Evolutionary conservation across 176 grass and related monocot species (phyloP), one percentile per base, ranked within the genome.

Genomic region (Microstegium vimineum): DNA sequence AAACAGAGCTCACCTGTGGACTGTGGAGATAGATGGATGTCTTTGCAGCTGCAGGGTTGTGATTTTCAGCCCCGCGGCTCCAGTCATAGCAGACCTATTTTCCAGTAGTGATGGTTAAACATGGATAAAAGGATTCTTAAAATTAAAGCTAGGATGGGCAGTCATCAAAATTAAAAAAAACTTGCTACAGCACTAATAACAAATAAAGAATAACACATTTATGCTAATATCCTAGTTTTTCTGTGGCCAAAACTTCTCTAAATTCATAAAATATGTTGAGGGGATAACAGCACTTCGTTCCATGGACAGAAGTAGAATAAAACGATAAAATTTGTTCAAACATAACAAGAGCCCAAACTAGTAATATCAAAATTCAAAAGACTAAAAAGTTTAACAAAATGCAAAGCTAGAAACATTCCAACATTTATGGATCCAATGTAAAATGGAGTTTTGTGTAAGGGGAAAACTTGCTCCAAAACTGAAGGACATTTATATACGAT

Each of bases 21-120:
- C 83, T 91, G 66, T 98, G 95, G 75, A 98, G 93, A 81, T 95
- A 98, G 62, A 98, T 98, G 62, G 94, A 95, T 14, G 92, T 95
- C 87, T 98, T 98, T 84, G 95, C 92, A 59, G 80, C 83, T 60
- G 90, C 78, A 82, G 95, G 92, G 76, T 98, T 93, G 65, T 98
- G 95, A 84, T 93, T 98, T 80, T 95, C 95, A n/a, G 92, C 92
- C 16, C 95, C 95, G 77, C 87, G 92, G 79, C 90, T 98, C 92
- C 95, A 95, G 75, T 98, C 95, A 83, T 98, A 98, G 62, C 92
- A 95, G 1, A 91, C 84, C 95, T 98, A 84, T 42, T 81, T 81
- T 32, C 26, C 61, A 83, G 34, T 8, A 42, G 46, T 10, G 2
- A 69, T 37, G 32, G 35, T 71, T 76, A 89, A 27, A 37, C 35